phyloP scores from a whole-genome alignment of 2,329 filamentous ascomycete genomes.

The Aspergillus novoparasiticus region DNA sequence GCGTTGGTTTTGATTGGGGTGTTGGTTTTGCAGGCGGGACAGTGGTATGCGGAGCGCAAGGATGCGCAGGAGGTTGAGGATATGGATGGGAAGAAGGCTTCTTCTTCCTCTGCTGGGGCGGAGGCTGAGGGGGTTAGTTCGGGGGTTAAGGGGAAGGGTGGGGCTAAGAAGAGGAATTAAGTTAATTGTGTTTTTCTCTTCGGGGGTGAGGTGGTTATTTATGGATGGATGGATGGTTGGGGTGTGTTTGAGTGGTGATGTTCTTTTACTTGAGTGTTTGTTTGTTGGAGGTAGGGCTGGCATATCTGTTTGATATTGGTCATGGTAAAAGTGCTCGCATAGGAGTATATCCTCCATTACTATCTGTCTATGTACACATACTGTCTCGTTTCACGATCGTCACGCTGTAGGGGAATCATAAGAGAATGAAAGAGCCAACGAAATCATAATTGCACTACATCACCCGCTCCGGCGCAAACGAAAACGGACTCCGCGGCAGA shows the following conservation, averaged over 20 bases:
- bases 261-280: not conserved
- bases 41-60: slow-evolving; percentile 98
- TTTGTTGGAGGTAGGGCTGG: too few relatives aligned
- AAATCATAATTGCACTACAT: slow-evolving; percentile 11
- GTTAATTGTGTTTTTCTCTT: not conserved
- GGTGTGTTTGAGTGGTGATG: not conserved
- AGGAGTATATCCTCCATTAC: not conserved
- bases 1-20: slow-evolving; percentile 91
- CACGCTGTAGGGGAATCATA: slow-evolving; percentile 6
- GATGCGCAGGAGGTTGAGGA: slow-evolving; percentile 77
- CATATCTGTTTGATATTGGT: not conserved
- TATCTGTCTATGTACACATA: slow-evolving; percentile 1
- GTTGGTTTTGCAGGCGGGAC: slow-evolving; percentile 87
- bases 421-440: slow-evolving; percentile 7
- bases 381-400: slow-evolving; percentile 2
- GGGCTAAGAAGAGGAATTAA: slow-evolving; percentile 11
- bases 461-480: slow-evolving; percentile 48
- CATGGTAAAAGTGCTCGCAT: not conserved
- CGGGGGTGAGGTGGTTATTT: not conserved
- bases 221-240: not conserved
- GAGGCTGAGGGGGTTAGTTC: not conserved
- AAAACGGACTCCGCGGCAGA: slow-evolving; percentile 81
- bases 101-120: not conserved
- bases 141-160: slow-evolving; percentile 8
- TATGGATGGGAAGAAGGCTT: slow-evolving; percentile 56